phyloP scores from a whole-genome alignment of 441 rosid genomes.

The Aleurites moluccanus region DNA sequence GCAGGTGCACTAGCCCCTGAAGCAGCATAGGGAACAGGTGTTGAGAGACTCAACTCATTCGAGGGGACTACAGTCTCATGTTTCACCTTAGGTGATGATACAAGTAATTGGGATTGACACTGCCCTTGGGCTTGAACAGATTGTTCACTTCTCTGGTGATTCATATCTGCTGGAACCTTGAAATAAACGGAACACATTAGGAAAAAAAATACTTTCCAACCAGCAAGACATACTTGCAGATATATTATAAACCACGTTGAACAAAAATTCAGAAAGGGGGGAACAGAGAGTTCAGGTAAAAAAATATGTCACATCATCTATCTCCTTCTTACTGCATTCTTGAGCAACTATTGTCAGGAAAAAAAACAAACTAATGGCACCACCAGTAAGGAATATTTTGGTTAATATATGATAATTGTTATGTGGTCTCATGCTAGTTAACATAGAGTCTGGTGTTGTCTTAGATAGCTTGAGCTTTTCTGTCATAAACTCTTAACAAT shows the following conservation, averaged over 20 bases:
- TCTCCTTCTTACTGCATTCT: slow-evolving; percentile 12
- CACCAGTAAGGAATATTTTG: neutral
- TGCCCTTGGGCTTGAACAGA: slow-evolving; percentile 49
- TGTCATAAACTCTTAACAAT: neutral
- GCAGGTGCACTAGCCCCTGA: slow-evolving; percentile 45
- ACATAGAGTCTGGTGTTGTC: neutral
- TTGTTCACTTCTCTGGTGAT: slow-evolving; percentile 45
- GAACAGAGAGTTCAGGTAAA: neutral
- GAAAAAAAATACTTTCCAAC: slow-evolving; percentile 17
- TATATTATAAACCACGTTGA: neutral
- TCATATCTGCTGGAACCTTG: slow-evolving; percentile 77
- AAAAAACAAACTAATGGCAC: neutral
- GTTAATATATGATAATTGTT: no score
- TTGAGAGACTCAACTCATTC: slow-evolving; percentile 53
- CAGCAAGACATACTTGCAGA: slow-evolving; percentile 1
- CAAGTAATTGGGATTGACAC: slow-evolving; percentile 41
- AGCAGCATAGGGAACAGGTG: slow-evolving; percentile 44
- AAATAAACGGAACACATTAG: slow-evolving; percentile 50
- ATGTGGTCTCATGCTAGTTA: neutral
- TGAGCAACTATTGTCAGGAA: slow-evolving; percentile 2
- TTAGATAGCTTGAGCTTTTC: neutral
- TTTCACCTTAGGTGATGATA: slow-evolving; percentile 44
- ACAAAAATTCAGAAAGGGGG: neutral
- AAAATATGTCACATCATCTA: neutral
- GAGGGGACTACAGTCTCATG: slow-evolving; percentile 64